These are phyloP conservation scores for Mercurialis annua DNA, from an alignment of 345 rosid genomes.

Conservation along the genomic window DNA sequence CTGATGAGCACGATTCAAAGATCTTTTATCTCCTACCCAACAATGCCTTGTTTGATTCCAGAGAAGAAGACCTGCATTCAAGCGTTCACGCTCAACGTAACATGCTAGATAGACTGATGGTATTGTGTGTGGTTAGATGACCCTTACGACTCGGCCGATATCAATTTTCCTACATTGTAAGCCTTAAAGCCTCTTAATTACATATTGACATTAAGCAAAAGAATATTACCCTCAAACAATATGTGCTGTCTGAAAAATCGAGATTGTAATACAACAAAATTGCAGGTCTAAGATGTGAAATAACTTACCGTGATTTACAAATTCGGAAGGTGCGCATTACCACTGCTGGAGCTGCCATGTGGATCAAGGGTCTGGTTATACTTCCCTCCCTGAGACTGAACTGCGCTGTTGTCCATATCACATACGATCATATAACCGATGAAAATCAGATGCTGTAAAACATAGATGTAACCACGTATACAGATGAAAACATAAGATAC, in stretches of 20 bases:
- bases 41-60: constrained; percentile 29
- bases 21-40: constrained; percentile 25
- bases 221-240: not conserved
- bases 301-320: constrained; percentile 65
- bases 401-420: constrained; percentile 35
- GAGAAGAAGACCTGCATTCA: too few species aligned
- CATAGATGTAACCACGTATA: not conserved
- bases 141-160: too few species aligned
- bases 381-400: constrained; percentile 32
- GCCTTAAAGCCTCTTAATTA: not conserved
- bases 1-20: constrained; percentile 9
- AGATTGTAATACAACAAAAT: not conserved
- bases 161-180: not conserved
- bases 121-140: not conserved
- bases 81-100: too few species aligned
- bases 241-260: not conserved
- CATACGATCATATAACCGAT: constrained; percentile 27
- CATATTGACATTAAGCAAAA: not conserved
- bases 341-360: constrained; percentile 26
- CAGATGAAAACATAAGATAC: not conserved
- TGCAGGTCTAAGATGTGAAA: constrained; percentile 2
- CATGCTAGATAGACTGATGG: not conserved
- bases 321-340: constrained; percentile 48
- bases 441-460: constrained; percentile 8
- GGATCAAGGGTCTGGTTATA: constrained; percentile 27